Base-by-base conservation (phyloP, 768 basidiomycete genomes). In the Trametes cinnabarina region DNA sequence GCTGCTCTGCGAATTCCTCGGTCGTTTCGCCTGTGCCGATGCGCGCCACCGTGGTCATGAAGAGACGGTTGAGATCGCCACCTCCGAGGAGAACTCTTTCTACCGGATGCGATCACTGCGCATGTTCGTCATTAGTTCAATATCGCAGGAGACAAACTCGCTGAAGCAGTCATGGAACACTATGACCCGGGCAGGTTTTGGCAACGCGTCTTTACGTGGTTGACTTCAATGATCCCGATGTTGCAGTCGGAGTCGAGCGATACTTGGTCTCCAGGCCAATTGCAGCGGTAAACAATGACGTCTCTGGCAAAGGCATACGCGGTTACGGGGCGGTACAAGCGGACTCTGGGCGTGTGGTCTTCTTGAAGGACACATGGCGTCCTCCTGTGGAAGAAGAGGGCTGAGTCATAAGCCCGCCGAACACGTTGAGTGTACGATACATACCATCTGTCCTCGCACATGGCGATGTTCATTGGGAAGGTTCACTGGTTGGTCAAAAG, bases 1-100 rank as follows among this genome's bases (percentile, higher is more conserved):
- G 15, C 19, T 59, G 0, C 60, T 77, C 2, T 47, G 64, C 7
- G 66, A 71, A 4, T 76, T 73, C 50, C 51, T 76, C 9, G 69
- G 64, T 64, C 64, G 68, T 1, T 74, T 71, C 51, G 42, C 60
- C 19, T 55, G 60, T 17, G 42, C 65, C 1, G 54, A 54, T 0
- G 10, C n/a, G 14, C 48, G 3, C 7, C 28, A 60, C 15, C 64
- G 73, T 8, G 73, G 75, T 0, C 58, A 66, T 39, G 72, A 66
- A 25, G 47, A 12, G 5, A 48, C 47, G 4, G 55, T 56, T 3
- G 8, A 22, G 7, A 19, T 22, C 7, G 55, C 47, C 2, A 32
- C 46, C 4, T 2, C 37, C 3, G 35, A 30, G 8, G 55, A 56
- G 53, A 47, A 23, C 26, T 17, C 6, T 39, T 40, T n/a, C 39